Conservation (phyloP, 352 stramenopile genomes). For the Chrysophaeum taylorii region DNA sequence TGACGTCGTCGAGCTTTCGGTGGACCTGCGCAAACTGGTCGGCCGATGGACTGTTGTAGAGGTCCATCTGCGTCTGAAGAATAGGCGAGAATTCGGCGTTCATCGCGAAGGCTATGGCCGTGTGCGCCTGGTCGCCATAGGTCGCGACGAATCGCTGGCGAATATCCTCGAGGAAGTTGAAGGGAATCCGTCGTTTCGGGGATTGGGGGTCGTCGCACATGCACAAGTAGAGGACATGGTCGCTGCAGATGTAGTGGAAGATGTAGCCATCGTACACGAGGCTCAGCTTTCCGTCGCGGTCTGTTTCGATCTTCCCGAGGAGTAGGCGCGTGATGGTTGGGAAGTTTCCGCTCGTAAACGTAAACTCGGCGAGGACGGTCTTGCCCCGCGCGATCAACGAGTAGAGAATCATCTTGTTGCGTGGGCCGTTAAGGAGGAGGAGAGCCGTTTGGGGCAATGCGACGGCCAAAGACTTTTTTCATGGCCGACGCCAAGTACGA, state of each 20-base stretch:
- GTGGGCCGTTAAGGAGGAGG: too few relatives aligned
- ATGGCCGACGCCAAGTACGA: constrained; percentile 26
- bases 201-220: constrained; percentile 82
- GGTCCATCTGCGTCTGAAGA: constrained; percentile 83
- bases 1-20: constrained; percentile 92
- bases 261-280: constrained; percentile 93
- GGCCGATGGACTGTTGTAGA: constrained; percentile 72
- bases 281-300: constrained; percentile 88
- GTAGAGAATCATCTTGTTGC: constrained; percentile 68
- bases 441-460: too few relatives aligned
- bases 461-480: too few relatives aligned
- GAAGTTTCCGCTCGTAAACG: constrained; percentile 45
- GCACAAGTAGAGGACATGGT: constrained; percentile 90
- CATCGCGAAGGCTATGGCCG: constrained; percentile 90
- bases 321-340: constrained; percentile 13
- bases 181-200: constrained; percentile 85
- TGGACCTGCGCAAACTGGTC: constrained; percentile 81
- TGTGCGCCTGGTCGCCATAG: constrained; percentile 46
- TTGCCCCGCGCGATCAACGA: constrained; percentile 89
- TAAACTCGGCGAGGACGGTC: constrained; percentile 95
- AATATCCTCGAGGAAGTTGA: constrained; percentile 94
- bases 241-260: constrained; percentile 84
- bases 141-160: constrained; percentile 72
- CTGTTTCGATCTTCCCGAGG: constrained; percentile 81
- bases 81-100: constrained; percentile 91